phyloP scores from a whole-genome alignment of 495 filamentous ascomycete genomes.

The Wilcoxina mikolae region DNA sequence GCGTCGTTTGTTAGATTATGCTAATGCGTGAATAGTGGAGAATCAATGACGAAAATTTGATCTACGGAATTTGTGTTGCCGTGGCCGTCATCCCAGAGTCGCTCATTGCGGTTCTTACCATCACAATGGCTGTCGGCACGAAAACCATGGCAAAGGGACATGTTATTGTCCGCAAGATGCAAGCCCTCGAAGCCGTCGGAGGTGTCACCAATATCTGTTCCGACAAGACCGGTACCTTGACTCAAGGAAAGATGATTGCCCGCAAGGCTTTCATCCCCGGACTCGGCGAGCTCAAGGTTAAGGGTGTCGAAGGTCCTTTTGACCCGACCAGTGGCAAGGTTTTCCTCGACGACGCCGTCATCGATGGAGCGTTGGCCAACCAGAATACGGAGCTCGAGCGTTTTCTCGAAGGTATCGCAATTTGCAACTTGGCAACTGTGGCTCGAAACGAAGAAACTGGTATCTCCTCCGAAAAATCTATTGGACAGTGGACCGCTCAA shows the following conservation, averaged over 20 bases:
- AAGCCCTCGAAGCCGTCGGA: constrained; percentile 48
- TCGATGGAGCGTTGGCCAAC: constrained; percentile 15
- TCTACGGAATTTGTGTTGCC: constrained; percentile 50
- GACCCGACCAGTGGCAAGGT: constrained; percentile 23
- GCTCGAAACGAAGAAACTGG: constrained; percentile 22
- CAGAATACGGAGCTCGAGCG: constrained; percentile 14
- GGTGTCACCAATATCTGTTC: constrained; percentile 46
- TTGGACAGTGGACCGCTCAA: constrained; percentile 35
- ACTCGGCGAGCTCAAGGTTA: constrained; percentile 23
- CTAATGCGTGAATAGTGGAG: constrained; percentile 33
- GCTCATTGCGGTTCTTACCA: constrained; percentile 60
- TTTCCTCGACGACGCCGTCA: constrained; percentile 16
- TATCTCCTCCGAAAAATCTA: constrained; percentile 24
- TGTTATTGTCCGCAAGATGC: constrained; percentile 53
- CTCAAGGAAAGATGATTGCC: constrained; percentile 45
- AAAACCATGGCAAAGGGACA: constrained; percentile 56
- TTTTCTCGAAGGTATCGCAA: constrained; percentile 28
- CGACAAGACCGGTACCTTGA: constrained; percentile 52
- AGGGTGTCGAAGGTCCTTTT: constrained; percentile 26
- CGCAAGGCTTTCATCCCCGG: constrained; percentile 34
- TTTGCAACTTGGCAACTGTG: constrained; percentile 26
- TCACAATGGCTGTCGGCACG: constrained; percentile 59
- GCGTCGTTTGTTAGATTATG: not conserved
- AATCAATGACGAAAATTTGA: constrained; percentile 46
- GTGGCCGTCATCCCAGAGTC: constrained; percentile 65